Percentiles rank a stretch among this genome's conserved stretches.
Evolutionary conservation across 768 basidiomycete species (phyloP).

Genomic region (Tulasnella sp.): DNA sequence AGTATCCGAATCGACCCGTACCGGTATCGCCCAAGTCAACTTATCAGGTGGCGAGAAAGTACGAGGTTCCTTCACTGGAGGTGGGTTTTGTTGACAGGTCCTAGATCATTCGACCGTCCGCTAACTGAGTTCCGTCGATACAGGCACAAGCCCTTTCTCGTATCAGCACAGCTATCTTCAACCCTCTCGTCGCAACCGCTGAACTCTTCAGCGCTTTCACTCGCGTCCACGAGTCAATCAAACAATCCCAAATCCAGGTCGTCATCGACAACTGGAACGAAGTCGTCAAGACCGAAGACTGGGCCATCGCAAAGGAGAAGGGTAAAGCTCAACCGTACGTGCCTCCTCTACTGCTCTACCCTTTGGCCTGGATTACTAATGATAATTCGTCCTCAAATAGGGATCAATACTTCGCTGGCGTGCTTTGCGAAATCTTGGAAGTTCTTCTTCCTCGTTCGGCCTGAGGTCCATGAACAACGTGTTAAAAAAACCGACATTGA

Average conservation of each 20-base stretch:
- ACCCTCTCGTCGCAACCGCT: constrained; percentile 7
- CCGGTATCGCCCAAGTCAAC: constrained; percentile 18
- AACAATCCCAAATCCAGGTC: background rate
- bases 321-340: constrained; percentile 1
- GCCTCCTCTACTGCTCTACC: too few species aligned
- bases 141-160: constrained; percentile 13
- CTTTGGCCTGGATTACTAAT: too few species aligned
- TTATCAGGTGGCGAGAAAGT: constrained; percentile 12
- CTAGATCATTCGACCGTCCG: too few species aligned
- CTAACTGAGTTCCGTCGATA: too few species aligned
- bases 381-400: too few species aligned
- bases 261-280: constrained; percentile 10
- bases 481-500: background rate
- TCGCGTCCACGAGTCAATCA: background rate
- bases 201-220: constrained; percentile 19
- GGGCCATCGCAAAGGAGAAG: background rate
- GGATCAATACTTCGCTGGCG: constrained; percentile 6
- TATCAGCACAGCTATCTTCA: background rate
- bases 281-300: background rate
- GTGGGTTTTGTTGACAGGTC: too few species aligned
- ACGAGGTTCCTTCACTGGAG: constrained; percentile 15
- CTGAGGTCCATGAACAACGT: too few species aligned
- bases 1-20: background rate
- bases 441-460: background rate
- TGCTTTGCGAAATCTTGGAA: constrained; percentile 13